A percentile compares a stretch with the other conserved stretches of the same genome.
Evolutionary conservation across 129 eudicot species (phyloP).

Genomic region (Erigeron canadensis): DNA sequence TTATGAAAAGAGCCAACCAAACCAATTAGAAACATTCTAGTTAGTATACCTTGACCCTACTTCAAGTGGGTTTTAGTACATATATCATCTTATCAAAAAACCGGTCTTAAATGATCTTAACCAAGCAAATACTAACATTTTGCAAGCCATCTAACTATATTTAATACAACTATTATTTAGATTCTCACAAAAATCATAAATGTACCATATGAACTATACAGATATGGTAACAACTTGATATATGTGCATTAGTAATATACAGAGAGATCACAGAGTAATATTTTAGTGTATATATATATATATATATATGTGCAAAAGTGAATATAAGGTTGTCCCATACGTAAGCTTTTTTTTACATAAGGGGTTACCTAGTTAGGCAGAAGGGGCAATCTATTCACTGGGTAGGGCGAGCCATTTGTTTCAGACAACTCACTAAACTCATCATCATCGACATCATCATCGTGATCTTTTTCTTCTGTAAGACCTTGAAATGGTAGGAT

Average conservation of each 20-base stretch:
- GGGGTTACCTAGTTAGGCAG: conserved; percentile 57
- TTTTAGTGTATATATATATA: too few relatives aligned
- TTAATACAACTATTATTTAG: not conserved
- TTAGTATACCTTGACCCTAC: not conserved
- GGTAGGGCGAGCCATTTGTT: conserved; percentile 60
- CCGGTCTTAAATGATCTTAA: conserved; percentile 19
- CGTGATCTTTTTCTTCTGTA: conserved; percentile 28
- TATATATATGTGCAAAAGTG: too few relatives aligned
- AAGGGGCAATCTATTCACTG: conserved; percentile 60
- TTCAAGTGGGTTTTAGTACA: conserved; percentile 32
- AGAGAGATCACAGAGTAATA: too few relatives aligned
- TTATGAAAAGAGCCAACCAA: conserved; percentile 14
- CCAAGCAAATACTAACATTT: conserved; percentile 11
- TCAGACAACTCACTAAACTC: conserved; percentile 32
- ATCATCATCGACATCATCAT: conserved; percentile 26
- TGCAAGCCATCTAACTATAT: conserved; percentile 17
- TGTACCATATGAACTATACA: conserved; percentile 2
- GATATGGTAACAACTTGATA: not conserved
- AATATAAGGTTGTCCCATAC: too few relatives aligned
- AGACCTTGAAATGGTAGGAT: conserved; percentile 54
- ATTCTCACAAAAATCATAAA: not conserved
- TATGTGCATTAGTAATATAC: conserved; percentile 25
- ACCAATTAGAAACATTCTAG: conserved; percentile 20
- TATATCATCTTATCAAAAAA: conserved; percentile 30
- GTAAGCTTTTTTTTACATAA: not conserved